Evolutionary conservation across 441 rosid genomes (phyloP).

Genomic region (Erodium trifolium): DNA sequence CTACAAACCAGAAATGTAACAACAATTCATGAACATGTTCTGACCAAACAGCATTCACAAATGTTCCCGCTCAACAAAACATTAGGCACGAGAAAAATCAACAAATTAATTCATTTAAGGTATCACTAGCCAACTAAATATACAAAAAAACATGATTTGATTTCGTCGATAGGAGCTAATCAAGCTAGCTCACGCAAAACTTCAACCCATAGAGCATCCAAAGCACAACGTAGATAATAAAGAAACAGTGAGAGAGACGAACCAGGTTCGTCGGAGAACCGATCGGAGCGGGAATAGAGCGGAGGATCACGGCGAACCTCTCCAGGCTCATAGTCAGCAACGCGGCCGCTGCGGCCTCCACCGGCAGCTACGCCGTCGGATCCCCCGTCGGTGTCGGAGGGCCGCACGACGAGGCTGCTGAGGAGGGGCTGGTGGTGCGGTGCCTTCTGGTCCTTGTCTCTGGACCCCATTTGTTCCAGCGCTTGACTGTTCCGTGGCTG

Average conservation of each 20-base stretch:
- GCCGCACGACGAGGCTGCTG: slow-evolving; percentile 82
- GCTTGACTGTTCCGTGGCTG: not conserved
- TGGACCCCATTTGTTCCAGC: slow-evolving; percentile 46
- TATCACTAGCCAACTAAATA: not conserved
- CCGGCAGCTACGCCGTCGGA: slow-evolving; percentile 27
- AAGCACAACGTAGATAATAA: not conserved
- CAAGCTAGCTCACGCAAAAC: not conserved
- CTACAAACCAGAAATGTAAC: not conserved
- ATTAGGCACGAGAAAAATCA: not conserved
- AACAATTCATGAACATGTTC: not conserved
- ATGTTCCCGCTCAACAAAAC: not conserved
- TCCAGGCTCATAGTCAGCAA: slow-evolving; percentile 55
- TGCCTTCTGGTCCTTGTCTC: slow-evolving; percentile 48
- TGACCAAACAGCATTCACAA: not conserved
- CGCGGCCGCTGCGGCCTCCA: slow-evolving; percentile 19
- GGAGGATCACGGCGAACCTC: slow-evolving; percentile 62
- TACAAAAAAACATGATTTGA: not conserved
- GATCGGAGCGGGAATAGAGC: slow-evolving; percentile 47
- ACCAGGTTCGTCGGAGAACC: slow-evolving; percentile 54
- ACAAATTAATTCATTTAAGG: not conserved
- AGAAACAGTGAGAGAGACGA: slow-evolving; percentile 20
- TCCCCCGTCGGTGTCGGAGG: slow-evolving; percentile 47
- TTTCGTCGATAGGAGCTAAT: not conserved
- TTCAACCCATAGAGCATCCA: not conserved
- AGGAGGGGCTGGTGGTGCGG: slow-evolving; percentile 68